Evolutionary conservation across 768 basidiomycete genomes (phyloP).

Genomic region (Imleria badia): DNA sequence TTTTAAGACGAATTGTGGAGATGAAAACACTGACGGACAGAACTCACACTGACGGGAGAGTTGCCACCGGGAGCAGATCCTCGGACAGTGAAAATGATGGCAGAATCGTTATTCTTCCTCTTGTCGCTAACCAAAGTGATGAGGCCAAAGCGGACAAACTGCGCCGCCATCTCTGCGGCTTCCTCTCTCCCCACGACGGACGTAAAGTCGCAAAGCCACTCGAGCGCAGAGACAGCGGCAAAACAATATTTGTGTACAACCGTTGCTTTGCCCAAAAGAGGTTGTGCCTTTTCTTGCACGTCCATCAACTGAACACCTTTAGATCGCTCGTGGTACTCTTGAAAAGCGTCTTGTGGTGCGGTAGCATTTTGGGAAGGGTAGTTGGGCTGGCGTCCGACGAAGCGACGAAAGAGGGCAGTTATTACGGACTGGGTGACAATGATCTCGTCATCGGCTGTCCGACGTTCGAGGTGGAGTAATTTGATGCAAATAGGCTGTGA

Average conservation of each 20-base stretch:
- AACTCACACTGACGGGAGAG: slow-evolving; percentile 69
- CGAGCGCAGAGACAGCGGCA: slow-evolving; percentile 80
- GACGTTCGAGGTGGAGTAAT: slow-evolving; percentile 92
- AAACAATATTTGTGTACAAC: slow-evolving; percentile 71
- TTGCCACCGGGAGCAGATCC: slow-evolving; percentile 75
- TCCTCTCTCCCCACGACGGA: slow-evolving; percentile 95
- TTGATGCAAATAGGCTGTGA: slow-evolving; percentile 97
- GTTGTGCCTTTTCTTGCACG: slow-evolving; percentile 63
- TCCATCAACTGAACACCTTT: slow-evolving; percentile 74
- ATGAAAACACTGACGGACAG: not conserved
- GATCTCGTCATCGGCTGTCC: slow-evolving; percentile 93
- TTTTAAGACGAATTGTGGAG: slow-evolving; percentile 9
- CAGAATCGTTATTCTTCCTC: slow-evolving; percentile 87
- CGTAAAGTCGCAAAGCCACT: slow-evolving; percentile 98
- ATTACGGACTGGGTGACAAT: slow-evolving; percentile 93
- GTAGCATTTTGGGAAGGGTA: slow-evolving; percentile 50
- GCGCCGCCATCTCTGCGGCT: slow-evolving; percentile 96
- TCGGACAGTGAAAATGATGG: slow-evolving; percentile 90
- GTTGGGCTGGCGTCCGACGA: slow-evolving; percentile 86
- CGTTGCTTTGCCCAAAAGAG: slow-evolving; percentile 46
- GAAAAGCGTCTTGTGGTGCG: slow-evolving; percentile 57
- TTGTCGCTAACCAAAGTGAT: slow-evolving; percentile 88
- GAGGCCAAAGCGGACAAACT: slow-evolving; percentile 94
- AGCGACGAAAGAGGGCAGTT: slow-evolving; percentile 93
- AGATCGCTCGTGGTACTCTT: slow-evolving; percentile 76